These are phyloP conservation scores for Mollisia scopiformis DNA, from an alignment of 2,329 filamentous ascomycete genomes.

Conservation along the genomic window DNA sequence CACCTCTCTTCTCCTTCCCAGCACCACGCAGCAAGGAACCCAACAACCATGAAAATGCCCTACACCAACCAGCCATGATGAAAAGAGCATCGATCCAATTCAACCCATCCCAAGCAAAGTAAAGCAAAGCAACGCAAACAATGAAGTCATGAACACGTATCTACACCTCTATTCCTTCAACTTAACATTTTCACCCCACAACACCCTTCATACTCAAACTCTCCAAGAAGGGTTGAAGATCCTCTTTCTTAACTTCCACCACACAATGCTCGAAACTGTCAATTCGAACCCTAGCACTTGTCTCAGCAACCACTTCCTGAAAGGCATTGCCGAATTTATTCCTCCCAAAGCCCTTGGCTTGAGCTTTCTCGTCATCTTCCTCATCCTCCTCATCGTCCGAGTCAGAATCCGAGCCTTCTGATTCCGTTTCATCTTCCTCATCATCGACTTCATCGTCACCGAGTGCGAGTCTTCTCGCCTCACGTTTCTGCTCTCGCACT, in stretches of 20 bases:
- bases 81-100: too few relatives aligned
- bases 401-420: conserved; percentile 52
- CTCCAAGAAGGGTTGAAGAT: conserved; percentile 88
- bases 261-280: conserved; percentile 98
- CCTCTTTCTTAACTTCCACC: conserved; percentile 96
- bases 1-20: background rate
- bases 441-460: conserved; percentile 47
- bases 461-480: conserved; percentile 54
- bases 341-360: conserved; percentile 69
- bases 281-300: conserved; percentile 84
- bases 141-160: conserved; percentile 28
- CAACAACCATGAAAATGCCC: background rate
- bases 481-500: conserved; percentile 62
- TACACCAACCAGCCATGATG: background rate
- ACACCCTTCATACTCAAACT: conserved; percentile 90
- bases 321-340: conserved; percentile 96
- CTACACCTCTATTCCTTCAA: conserved; percentile 10
- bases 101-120: background rate
- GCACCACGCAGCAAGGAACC: background rate
- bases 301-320: conserved; percentile 91
- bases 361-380: conserved; percentile 54
- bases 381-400: conserved; percentile 52
- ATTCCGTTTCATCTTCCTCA: conserved; percentile 56
- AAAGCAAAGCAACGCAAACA: conserved; percentile 2
- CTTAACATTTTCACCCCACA: conserved; percentile 50